Percentiles rank a stretch among this genome's conserved stretches.
Evolutionary conservation across 306 rosid species (phyloP).

Genomic region (Cucurbita moschata): DNA sequence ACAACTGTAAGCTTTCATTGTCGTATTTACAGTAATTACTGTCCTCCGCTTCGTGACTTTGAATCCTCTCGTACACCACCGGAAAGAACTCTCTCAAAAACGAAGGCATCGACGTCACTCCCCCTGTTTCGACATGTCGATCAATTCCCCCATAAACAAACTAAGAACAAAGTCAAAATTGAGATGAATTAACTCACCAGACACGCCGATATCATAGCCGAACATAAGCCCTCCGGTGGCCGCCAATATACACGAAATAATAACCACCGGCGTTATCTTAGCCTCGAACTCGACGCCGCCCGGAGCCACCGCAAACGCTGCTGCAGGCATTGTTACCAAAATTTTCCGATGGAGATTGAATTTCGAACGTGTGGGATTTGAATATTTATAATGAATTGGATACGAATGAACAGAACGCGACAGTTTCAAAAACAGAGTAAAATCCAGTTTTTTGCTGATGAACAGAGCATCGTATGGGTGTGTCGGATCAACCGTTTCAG

Average conservation of each 20-base stretch:
- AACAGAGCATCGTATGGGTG: too few relatives aligned
- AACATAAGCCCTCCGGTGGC: conserved; percentile 60
- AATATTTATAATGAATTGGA: neutral
- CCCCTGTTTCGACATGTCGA: conserved; percentile 5
- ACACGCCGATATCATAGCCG: conserved; percentile 49
- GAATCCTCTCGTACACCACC: conserved; percentile 2
- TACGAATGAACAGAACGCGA: too few relatives aligned
- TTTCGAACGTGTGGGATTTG: neutral
- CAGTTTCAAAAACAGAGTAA: too few relatives aligned
- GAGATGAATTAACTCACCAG: conserved; percentile 11
- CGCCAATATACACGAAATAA: conserved; percentile 38
- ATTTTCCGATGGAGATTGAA: neutral
- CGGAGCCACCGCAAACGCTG: conserved; percentile 8
- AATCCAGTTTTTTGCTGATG: too few relatives aligned
- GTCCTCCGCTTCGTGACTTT: neutral
- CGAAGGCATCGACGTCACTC: conserved; percentile 23
- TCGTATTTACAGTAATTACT: conserved; percentile 25
- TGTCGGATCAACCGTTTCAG: too few relatives aligned
- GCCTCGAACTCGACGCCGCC: conserved; percentile 25
- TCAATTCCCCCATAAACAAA: neutral
- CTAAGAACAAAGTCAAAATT: too few relatives aligned
- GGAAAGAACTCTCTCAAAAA: conserved; percentile 18
- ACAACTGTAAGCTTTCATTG: conserved; percentile 11
- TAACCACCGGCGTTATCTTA: conserved; percentile 25
- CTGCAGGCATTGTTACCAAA: conserved; percentile 20